Base-by-base conservation (phyloP, 805 yeast genomes). In the Wickerhamiella shivajii region DNA sequence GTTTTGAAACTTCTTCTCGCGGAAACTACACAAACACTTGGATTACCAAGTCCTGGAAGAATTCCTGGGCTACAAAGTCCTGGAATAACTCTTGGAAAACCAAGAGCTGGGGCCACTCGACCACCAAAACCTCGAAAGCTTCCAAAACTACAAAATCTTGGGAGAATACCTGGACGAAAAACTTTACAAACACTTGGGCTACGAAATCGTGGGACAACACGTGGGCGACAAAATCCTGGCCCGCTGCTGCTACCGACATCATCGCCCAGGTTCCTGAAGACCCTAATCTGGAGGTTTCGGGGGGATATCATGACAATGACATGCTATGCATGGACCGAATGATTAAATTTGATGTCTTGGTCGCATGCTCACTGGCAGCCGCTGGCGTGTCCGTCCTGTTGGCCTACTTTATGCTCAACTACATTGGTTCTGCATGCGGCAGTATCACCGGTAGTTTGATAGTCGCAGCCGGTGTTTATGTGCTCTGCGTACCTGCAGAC, bases 381-480 rank as follows among this genome's bases (percentile, higher is more conserved):
- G 35, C 31, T 7, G 46, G 43, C 2, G 6, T 44, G 6, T 44
- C 47, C 1, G 26, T 33, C 13, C 4, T 37, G 3, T 33, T 42
- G 1, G 46, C 47, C 4, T 36, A 31, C 17, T 30, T 35, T 13
- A 29, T 41, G 2, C 25, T 38, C 6, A 31, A 37, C 20, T 41
- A 40, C 17, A 27, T 42, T 8, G 50, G 50, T 1, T 39, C 31
- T 20, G 33, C 40, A 1, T 42, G 40, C 22, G 33, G 43, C 3
- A 42, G 35, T 18, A 22, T 44, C 2, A 27, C 40, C 12, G 40
- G 46, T 15, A 31, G 37, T 13, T 16, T 45, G n/a, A 10, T 39
- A 4, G 38, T 42, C 4, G 47, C 46, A 1, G 46, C 44, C 1
- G 50, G 50, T 1, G 20, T 41, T 1, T 39, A 39, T 12, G 30